Percentiles rank a stretch among this genome's conserved stretches.
These are phyloP conservation scores for Apophysomyces ossiformis DNA, from an alignment of 371 early-diverging fungal genomes.

Conservation along the genomic window DNA sequence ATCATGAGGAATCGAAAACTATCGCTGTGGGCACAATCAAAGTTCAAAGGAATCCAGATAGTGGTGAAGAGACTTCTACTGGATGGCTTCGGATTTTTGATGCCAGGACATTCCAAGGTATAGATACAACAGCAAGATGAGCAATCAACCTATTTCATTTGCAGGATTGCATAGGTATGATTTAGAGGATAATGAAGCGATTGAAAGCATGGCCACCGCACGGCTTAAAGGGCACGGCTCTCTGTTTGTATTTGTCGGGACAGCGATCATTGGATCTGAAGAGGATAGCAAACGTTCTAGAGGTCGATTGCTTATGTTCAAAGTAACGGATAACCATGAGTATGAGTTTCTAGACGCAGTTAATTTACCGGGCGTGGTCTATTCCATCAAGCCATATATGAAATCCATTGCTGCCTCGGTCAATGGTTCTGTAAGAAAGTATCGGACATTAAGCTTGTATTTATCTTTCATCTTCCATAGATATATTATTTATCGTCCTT, in stretches of 20 bases:
- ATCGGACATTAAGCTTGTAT: neutral
- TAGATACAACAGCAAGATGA: slow-evolving; percentile 13
- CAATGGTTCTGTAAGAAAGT: slow-evolving; percentile 57
- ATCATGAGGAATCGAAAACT: slow-evolving; percentile 55
- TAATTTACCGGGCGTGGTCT: slow-evolving; percentile 54
- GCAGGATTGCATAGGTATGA: slow-evolving; percentile 37
- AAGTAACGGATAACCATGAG: slow-evolving; percentile 36
- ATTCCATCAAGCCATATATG: slow-evolving; percentile 45
- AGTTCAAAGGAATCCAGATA: slow-evolving; percentile 30
- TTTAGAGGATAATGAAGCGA: slow-evolving; percentile 50
- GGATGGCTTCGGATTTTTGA: slow-evolving; percentile 73
- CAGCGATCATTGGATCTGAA: slow-evolving; percentile 44
- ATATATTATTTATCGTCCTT: slow-evolving; percentile 41
- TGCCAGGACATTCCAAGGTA: slow-evolving; percentile 76
- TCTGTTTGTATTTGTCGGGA: slow-evolving; percentile 63
- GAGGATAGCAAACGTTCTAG: slow-evolving; percentile 27
- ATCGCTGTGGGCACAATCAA: slow-evolving; percentile 64
- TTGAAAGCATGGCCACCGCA: slow-evolving; percentile 41
- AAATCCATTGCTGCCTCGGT: slow-evolving; percentile 55
- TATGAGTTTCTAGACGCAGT: slow-evolving; percentile 45
- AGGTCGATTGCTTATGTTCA: slow-evolving; percentile 66
- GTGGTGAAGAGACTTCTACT: slow-evolving; percentile 45
- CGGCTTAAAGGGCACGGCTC: slow-evolving; percentile 37
- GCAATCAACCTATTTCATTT: slow-evolving; percentile 5
- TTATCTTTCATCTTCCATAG: slow-evolving; percentile 27